Conservation (phyloP, 108 stramenopile genomes). For the Pseudonitzschia multiseries region DNA sequence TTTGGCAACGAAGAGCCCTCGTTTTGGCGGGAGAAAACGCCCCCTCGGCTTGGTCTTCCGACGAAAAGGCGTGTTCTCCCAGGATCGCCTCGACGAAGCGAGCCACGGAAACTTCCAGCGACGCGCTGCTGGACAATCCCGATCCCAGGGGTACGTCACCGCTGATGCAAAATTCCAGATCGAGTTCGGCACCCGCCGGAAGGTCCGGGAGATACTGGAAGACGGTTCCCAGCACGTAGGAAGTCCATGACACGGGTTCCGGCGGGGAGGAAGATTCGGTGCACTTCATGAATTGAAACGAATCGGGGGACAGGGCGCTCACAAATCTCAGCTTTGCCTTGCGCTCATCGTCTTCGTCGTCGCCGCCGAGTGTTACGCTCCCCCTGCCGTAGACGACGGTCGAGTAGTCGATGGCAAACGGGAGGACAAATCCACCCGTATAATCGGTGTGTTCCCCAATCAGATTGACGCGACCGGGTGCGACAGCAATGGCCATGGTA, state of each 20-base stretch:
- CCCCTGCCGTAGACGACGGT: conserved; percentile 76
- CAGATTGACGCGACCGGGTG: conserved; percentile 87
- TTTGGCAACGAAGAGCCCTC: conserved; percentile 83
- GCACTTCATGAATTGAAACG: conserved; percentile 44
- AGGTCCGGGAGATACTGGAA: conserved; percentile 82
- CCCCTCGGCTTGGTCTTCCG: conserved; percentile 1
- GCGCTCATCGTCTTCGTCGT: background rate
- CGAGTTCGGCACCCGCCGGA: conserved; percentile 36
- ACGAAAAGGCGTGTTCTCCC: conserved; percentile 56
- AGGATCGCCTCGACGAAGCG: conserved; percentile 69
- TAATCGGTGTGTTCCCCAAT: conserved; percentile 98
- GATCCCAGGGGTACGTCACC: conserved; percentile 91
- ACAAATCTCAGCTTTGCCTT: conserved; percentile 37
- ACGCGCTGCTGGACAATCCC: conserved; percentile 77
- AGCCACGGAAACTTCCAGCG: conserved; percentile 79
- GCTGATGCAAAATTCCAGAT: conserved; percentile 63
- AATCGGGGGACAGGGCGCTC: conserved; percentile 48
- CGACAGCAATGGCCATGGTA: conserved; percentile 40
- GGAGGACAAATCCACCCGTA: conserved; percentile 93
- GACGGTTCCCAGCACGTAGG: conserved; percentile 90
- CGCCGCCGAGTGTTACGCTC: background rate
- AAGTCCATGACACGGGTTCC: conserved; percentile 66
- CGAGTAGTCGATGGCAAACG: conserved; percentile 84
- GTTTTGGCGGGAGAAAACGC: conserved; percentile 24
- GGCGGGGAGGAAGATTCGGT: conserved; percentile 53